These are phyloP conservation scores for Grammothele lineata DNA, from an alignment of 768 basidiomycete genomes.

Conservation along the genomic window DNA sequence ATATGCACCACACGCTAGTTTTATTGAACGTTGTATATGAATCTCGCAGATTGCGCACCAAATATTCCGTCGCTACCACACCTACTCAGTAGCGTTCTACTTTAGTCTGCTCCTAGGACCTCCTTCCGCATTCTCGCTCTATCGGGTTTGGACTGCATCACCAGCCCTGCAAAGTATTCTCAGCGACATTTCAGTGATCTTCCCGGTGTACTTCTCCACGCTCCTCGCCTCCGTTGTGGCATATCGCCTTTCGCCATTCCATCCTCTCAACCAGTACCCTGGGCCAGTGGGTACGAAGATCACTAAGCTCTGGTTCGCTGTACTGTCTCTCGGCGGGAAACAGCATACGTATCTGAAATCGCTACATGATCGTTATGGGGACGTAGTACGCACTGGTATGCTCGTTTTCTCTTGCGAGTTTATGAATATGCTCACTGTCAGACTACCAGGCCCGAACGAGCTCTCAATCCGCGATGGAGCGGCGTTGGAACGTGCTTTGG, in stretches of 20 bases:
- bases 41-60: too few species aligned
- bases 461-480: constrained; percentile 9
- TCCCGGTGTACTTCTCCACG: neutral
- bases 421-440: neutral
- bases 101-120: neutral
- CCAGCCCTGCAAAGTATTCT: too few species aligned
- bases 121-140: neutral
- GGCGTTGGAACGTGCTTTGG: neutral
- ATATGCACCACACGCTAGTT: too few species aligned
- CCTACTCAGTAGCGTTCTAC: neutral
- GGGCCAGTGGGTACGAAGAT: constrained; percentile 28
- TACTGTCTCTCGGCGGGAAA: constrained; percentile 19
- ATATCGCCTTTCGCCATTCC: constrained; percentile 37
- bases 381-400: constrained; percentile 34
- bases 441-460: constrained; percentile 13
- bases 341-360: constrained; percentile 26
- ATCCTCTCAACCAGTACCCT: constrained; percentile 35
- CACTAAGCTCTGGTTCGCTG: constrained; percentile 26
- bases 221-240: constrained; percentile 21
- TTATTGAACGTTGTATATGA: too few species aligned
- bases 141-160: neutral
- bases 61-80: neutral
- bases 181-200: neutral
- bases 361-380: constrained; percentile 35
- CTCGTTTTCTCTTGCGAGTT: neutral